Conservation (phyloP, 2,329 filamentous ascomycete genomes). For the Zymoseptoria pseudotritici region DNA sequence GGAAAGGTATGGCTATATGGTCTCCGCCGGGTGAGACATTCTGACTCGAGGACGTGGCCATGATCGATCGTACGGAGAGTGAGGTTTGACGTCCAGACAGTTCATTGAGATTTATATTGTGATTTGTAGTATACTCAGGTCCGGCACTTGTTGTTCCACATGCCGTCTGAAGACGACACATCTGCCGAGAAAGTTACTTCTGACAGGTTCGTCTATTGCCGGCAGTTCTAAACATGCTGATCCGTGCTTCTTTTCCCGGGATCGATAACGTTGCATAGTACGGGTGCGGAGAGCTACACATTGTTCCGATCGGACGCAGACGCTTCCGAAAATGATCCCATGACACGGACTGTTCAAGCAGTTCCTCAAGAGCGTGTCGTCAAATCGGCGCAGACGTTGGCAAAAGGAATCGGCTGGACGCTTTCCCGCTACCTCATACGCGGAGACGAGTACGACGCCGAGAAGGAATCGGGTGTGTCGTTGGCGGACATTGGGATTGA, state of each 20-base stretch:
- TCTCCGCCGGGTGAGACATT: slow-evolving; percentile 2
- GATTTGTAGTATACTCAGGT: too few relatives aligned
- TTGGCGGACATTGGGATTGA: slow-evolving; percentile 5
- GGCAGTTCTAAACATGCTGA: neutral
- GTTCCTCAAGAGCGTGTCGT: too few relatives aligned
- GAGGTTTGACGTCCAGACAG: neutral
- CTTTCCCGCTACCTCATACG: neutral
- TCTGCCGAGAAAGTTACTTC: neutral
- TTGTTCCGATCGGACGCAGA: too few relatives aligned
- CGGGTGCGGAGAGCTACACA: too few relatives aligned
- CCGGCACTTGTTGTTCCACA: neutral
- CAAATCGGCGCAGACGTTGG: neutral
- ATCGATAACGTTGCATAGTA: neutral
- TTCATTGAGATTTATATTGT: too few relatives aligned
- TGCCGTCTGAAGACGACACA: neutral
- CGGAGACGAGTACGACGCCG: neutral
- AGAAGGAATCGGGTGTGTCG: neutral
- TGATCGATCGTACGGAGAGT: neutral
- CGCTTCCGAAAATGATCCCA: too few relatives aligned
- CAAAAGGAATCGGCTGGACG: neutral
- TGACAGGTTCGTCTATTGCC: neutral
- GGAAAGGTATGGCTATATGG: neutral
- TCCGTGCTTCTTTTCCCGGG: neutral
- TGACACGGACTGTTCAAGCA: too few relatives aligned
- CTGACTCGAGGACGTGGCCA: neutral